A percentile compares a stretch with the other conserved stretches of the same genome.
phyloP scores from a whole-genome alignment of 345 rosid genomes.

The Nasturtium officinale region DNA sequence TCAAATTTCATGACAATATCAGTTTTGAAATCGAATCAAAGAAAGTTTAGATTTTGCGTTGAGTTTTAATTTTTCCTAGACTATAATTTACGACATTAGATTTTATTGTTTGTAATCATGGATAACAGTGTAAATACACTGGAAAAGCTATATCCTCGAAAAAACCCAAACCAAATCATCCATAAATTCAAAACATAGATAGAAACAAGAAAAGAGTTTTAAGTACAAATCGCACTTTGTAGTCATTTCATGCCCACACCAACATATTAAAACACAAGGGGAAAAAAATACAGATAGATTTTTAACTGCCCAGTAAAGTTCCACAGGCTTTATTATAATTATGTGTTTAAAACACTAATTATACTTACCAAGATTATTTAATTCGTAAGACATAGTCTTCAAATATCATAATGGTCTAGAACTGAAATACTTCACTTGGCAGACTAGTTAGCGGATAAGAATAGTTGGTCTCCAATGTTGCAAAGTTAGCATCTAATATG shows the following conservation, averaged over 20 bases:
- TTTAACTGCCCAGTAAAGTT: slow-evolving; percentile 32
- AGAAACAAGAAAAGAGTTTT: slow-evolving; percentile 7
- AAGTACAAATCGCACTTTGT: slow-evolving; percentile 30
- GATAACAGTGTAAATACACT: slow-evolving; percentile 22
- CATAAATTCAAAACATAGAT: slow-evolving; percentile 30
- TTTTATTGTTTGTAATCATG: neutral
- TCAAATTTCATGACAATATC: slow-evolving; percentile 12
- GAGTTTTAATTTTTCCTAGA: neutral
- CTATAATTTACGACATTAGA: neutral
- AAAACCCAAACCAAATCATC: slow-evolving; percentile 20
- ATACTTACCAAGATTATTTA: slow-evolving; percentile 31
- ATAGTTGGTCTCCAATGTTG: slow-evolving; percentile 47
- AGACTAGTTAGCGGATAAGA: slow-evolving; percentile 67
- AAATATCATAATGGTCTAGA: slow-evolving; percentile 43
- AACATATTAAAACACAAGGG: slow-evolving; percentile 25
- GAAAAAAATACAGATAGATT: slow-evolving; percentile 17
- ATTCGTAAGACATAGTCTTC: slow-evolving; percentile 32
- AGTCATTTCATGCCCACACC: slow-evolving; percentile 33
- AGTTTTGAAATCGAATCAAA: slow-evolving; percentile 10
- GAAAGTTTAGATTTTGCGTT: neutral
- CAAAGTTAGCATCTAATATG: slow-evolving; percentile 49
- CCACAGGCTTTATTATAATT: slow-evolving; percentile 35
- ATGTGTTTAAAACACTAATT: slow-evolving; percentile 38
- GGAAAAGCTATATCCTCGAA: slow-evolving; percentile 4
- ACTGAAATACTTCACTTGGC: slow-evolving; percentile 65